A percentile compares a stretch with the other conserved stretches of the same genome.
Evolutionary conservation across 441 rosid species (phyloP).

Genomic region (Theobroma grandiflorum): DNA sequence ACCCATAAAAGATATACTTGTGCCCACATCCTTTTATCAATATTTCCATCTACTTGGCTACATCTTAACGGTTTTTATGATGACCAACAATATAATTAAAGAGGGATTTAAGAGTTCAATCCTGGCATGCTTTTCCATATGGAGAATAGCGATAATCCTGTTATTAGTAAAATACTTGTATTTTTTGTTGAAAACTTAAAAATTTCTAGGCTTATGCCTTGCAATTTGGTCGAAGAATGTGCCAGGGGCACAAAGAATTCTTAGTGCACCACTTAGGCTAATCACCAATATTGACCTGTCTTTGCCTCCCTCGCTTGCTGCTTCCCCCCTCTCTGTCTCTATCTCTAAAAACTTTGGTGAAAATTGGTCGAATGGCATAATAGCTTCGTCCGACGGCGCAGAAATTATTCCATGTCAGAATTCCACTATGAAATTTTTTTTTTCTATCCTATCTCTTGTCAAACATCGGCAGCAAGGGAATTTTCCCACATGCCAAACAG

Average conservation of each 20-base stretch:
- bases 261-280: slow-evolving; percentile 31
- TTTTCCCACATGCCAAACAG: slow-evolving; percentile 21
- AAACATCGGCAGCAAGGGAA: neutral
- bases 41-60: too few relatives aligned
- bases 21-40: too few relatives aligned
- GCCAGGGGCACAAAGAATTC: neutral
- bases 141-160: neutral
- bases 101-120: too few relatives aligned
- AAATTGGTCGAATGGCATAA: slow-evolving; percentile 41
- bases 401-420: slow-evolving; percentile 31
- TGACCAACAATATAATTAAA: too few relatives aligned
- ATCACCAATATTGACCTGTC: slow-evolving; percentile 35
- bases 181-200: neutral
- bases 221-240: slow-evolving; percentile 24
- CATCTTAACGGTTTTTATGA: too few relatives aligned
- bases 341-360: neutral
- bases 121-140: neutral
- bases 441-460: neutral
- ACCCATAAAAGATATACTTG: too few relatives aligned
- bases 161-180: neutral
- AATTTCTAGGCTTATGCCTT: neutral
- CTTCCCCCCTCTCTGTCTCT: neutral
- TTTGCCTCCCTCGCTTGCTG: neutral
- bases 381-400: slow-evolving; percentile 22
- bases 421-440: slow-evolving; percentile 32